Base-by-base conservation (phyloP, 805 yeast genomes). In the Starmerella scarabaei region DNA sequence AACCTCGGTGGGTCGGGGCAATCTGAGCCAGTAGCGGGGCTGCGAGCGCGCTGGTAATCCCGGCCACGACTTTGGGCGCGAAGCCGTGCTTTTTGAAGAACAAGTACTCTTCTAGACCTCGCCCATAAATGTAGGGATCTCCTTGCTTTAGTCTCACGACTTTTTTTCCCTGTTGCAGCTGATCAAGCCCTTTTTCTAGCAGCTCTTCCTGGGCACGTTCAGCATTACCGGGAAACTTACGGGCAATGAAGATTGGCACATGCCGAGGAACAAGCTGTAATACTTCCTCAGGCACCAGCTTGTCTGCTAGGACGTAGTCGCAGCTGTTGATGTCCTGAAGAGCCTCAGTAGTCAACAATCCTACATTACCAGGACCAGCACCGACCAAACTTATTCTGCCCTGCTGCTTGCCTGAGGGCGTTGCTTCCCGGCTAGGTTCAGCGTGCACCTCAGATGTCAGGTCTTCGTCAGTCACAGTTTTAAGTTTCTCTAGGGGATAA, bases 191-290 rank as follows among this genome's bases (percentile, higher is more conserved):
- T 48, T 77, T 57, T n/a, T 68, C 64, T 26, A 84, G 62, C 33
- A 88, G 67, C 59, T 88, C 94, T 44, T 80, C 71, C 59, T 88
- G 97, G 0, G 97, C 97, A 35, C 71, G 71, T 53, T 85, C 95
- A 1, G 97, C 96, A 57, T 88, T 88, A 1, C 97, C 97, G 2
- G 97, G 97, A 62, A 85, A 88, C 59, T 88, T 88, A 30, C 84
- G 70, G 2, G 97, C 97, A 43, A 88, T 85, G 56, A 80, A 84
- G 3, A 79, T 65, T 33, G 76, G 77, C 1, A 93, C 81, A 23
- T 67, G 66, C 23, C 69, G 57, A 0, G 96, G 96, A n/a, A 88
- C 77, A 16, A 86, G 61, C 33, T 78, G 82, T 27, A 88, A 63
- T 1, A 88, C 93, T 51, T 77, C 79, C 51, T 80, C 81, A 3